Evolutionary conservation across 2,329 filamentous ascomycete genomes (phyloP).

Genomic region (Fusarium subtropicale): DNA sequence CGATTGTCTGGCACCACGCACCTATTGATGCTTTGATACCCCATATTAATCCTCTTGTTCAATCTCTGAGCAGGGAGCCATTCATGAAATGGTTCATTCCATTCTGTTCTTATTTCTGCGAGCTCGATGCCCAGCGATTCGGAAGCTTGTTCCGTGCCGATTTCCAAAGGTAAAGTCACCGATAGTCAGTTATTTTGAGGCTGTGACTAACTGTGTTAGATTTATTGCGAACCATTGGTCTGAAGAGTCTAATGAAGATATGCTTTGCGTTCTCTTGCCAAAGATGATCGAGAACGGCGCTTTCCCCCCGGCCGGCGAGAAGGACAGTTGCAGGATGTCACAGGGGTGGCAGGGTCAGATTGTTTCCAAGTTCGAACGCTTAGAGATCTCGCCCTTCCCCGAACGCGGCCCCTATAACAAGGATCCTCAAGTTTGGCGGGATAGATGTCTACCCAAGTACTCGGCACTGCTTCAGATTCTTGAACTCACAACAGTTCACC

Average conservation of each 20-base stretch:
- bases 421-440: slow-evolving; percentile 70
- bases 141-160: slow-evolving; percentile 80
- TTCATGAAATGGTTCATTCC: slow-evolving; percentile 81
- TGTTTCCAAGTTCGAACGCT: slow-evolving; percentile 73
- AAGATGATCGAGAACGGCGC: slow-evolving; percentile 68
- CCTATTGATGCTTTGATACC: slow-evolving; percentile 84
- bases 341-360: slow-evolving; percentile 81
- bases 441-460: slow-evolving; percentile 74
- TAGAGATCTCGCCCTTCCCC: slow-evolving; percentile 73
- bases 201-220: slow-evolving; percentile 57
- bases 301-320: slow-evolving; percentile 64
- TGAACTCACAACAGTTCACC: slow-evolving; percentile 70
- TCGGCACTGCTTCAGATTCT: slow-evolving; percentile 74
- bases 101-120: slow-evolving; percentile 85
- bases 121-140: slow-evolving; percentile 80
- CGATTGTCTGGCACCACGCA: slow-evolving; percentile 79
- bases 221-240: slow-evolving; percentile 83
- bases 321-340: slow-evolving; percentile 67
- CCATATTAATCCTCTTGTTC: slow-evolving; percentile 72
- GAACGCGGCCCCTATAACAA: slow-evolving; percentile 72
- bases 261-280: slow-evolving; percentile 75
- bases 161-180: slow-evolving; percentile 76
- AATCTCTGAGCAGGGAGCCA: slow-evolving; percentile 71
- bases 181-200: slow-evolving; percentile 18
- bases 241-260: slow-evolving; percentile 71